Percentiles rank a stretch among this genome's conserved stretches.
Conservation (phyloP, 2,329 filamentous ascomycete species). For the Lasiodiplodia sp. region DNA sequence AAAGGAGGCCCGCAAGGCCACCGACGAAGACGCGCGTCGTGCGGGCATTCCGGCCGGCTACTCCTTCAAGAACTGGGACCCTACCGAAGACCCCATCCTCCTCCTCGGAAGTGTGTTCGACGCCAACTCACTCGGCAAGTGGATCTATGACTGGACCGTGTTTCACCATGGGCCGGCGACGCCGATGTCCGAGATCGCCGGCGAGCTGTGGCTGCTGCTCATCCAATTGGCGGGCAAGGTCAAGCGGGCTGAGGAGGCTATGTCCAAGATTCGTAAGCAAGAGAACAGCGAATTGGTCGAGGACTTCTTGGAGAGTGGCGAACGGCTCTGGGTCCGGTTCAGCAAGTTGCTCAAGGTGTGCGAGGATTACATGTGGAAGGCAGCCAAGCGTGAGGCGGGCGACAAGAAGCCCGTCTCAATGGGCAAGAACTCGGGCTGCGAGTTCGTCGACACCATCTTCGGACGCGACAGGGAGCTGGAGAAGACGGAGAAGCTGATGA, state of each 20-base stretch:
- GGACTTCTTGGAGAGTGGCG: slow-evolving; percentile 89
- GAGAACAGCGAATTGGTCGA: slow-evolving; percentile 83
- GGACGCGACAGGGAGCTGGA: slow-evolving; percentile 88
- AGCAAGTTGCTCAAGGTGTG: slow-evolving; percentile 87
- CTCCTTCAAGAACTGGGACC: slow-evolving; percentile 98
- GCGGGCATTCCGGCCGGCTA: slow-evolving; percentile 85
- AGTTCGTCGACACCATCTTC: slow-evolving; percentile 97
- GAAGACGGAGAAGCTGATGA: slow-evolving; percentile 92
- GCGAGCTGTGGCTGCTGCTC: slow-evolving; percentile 92
- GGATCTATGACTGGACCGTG: slow-evolving; percentile 99
- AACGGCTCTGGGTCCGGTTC: slow-evolving; percentile 85
- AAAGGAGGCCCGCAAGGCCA: slow-evolving; percentile 53
- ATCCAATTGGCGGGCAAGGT: slow-evolving; percentile 95
- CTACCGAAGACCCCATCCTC: slow-evolving; percentile 90
- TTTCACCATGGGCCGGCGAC: slow-evolving; percentile 83
- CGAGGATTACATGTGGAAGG: slow-evolving; percentile 85
- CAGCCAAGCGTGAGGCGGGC: slow-evolving; percentile 29
- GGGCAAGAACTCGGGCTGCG: slow-evolving; percentile 89
- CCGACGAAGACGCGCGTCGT: slow-evolving; percentile 68
- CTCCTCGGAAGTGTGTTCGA: slow-evolving; percentile 96
- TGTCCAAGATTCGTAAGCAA: slow-evolving; percentile 72
- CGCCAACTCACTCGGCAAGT: slow-evolving; percentile 95
- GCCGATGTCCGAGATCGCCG: slow-evolving; percentile 88
- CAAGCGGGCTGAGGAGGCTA: slow-evolving; percentile 84
- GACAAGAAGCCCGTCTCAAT: slow-evolving; percentile 54